Evolutionary conservation across 2,329 filamentous ascomycete genomes (phyloP).

Genomic region (Trichothecium roseum): DNA sequence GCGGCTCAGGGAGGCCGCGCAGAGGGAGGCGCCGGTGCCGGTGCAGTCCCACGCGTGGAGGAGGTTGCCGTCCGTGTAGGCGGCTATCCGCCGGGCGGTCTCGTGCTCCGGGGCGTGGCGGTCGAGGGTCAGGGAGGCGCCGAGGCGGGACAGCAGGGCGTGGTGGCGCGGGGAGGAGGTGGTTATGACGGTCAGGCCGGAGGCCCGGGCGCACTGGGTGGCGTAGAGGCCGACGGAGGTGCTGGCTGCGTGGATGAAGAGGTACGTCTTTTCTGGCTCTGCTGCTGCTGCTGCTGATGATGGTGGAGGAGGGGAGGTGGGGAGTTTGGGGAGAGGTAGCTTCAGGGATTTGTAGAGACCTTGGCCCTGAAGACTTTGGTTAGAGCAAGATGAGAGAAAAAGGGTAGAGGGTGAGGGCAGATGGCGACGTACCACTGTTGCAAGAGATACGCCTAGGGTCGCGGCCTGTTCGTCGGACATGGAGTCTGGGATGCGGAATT

Average conservation of each 20-base stretch:
- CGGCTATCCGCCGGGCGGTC: conserved; percentile 18
- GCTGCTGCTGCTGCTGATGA: too few relatives aligned
- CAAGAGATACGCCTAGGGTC: conserved; percentile 17
- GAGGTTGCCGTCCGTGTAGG: too few relatives aligned
- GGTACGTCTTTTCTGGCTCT: too few relatives aligned
- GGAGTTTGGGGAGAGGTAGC: conserved; percentile 36
- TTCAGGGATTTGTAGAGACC: conserved; percentile 33
- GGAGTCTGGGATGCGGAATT: conserved; percentile 13
- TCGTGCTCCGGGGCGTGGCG: conserved; percentile 30
- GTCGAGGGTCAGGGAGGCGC: too few relatives aligned
- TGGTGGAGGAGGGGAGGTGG: too few relatives aligned
- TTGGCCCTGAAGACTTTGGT: too few relatives aligned
- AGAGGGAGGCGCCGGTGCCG: too few relatives aligned
- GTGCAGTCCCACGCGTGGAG: too few relatives aligned
- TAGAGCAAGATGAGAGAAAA: too few relatives aligned
- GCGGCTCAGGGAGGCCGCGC: too few relatives aligned
- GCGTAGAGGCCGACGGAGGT: conserved; percentile 33
- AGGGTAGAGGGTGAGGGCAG: too few relatives aligned
- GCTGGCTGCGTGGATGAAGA: conserved; percentile 38
- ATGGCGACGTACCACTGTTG: conserved; percentile 17
- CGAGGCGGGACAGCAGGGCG: too few relatives aligned
- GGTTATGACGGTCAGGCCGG: conserved; percentile 32
- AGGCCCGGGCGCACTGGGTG: conserved; percentile 31
- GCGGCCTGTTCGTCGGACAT: conserved; percentile 12
- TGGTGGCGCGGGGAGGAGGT: conserved; percentile 23